Conservation (phyloP, 768 basidiomycete species). For the Cystoderma amianthinum region DNA sequence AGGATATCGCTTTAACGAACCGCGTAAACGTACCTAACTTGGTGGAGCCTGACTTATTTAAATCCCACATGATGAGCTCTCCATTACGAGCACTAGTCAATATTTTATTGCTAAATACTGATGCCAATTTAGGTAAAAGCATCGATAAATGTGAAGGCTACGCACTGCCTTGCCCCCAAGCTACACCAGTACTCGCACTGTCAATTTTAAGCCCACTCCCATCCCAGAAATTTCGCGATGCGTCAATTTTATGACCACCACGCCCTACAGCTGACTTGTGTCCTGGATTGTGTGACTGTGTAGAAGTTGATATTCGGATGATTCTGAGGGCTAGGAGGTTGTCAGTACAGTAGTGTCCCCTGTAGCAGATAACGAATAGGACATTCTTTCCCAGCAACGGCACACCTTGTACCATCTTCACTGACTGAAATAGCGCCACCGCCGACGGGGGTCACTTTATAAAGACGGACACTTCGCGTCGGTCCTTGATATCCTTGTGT, state of each 20-base stretch:
- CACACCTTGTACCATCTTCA: constrained; percentile 61
- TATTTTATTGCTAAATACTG: constrained; percentile 70
- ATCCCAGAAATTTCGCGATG: constrained; percentile 73
- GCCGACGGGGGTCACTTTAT: constrained; percentile 52
- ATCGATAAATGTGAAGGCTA: too few relatives aligned
- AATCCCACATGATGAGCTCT: constrained; percentile 79
- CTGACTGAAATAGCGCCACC: constrained; percentile 64
- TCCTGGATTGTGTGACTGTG: constrained; percentile 29
- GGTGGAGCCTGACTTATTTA: constrained; percentile 55
- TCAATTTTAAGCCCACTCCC: constrained; percentile 74
- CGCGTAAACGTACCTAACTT: constrained; percentile 55
- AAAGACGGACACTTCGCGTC: constrained; percentile 49
- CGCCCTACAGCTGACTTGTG: constrained; percentile 47
- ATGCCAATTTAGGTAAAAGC: background rate
- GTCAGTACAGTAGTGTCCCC: background rate
- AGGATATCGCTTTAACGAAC: background rate
- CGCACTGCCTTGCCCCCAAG: constrained; percentile 70
- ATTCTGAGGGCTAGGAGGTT: constrained; percentile 44
- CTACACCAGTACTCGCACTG: constrained; percentile 71
- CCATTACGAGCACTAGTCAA: constrained; percentile 77
- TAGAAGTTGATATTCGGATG: constrained; percentile 47
- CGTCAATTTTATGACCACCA: constrained; percentile 64
- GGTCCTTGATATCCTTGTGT: constrained; percentile 31
- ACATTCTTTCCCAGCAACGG: constrained; percentile 80
- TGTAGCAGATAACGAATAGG: constrained; percentile 10